A percentile compares a stretch with the other conserved stretches of the same genome.
Conservation (phyloP, 495 filamentous ascomycete genomes). For the Xylona heveae region DNA sequence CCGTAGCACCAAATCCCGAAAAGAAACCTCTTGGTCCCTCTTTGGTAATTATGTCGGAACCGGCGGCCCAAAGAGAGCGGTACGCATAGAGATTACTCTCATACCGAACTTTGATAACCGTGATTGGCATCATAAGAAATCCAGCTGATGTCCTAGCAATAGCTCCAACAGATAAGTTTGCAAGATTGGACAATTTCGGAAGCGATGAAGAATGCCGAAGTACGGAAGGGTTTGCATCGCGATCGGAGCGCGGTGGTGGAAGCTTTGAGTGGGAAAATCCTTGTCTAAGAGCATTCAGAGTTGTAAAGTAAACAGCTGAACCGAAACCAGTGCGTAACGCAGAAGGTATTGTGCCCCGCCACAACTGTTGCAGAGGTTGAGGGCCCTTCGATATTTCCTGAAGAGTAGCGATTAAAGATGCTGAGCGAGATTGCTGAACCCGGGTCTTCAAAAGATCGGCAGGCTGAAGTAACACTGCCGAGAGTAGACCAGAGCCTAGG, state of each 20-base stretch:
- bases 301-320: slow-evolving; percentile 84
- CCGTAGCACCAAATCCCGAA: slow-evolving; percentile 80
- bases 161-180: slow-evolving; percentile 71
- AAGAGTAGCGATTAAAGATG: slow-evolving; percentile 47
- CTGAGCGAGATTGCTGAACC: slow-evolving; percentile 53
- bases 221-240: slow-evolving; percentile 10
- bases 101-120: slow-evolving; percentile 90
- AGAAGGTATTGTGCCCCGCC: slow-evolving; percentile 84
- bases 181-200: slow-evolving; percentile 63
- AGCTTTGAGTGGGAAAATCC: slow-evolving; percentile 29
- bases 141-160: slow-evolving; percentile 67
- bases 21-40: slow-evolving; percentile 80
- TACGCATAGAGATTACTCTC: slow-evolving; percentile 75
- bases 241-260: not conserved
- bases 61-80: slow-evolving; percentile 49
- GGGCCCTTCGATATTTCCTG: slow-evolving; percentile 41
- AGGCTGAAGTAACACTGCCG: slow-evolving; percentile 80
- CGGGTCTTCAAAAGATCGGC: slow-evolving; percentile 94
- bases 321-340: slow-evolving; percentile 84
- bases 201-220: slow-evolving; percentile 44
- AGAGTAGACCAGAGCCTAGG: slow-evolving; percentile 64
- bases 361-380: slow-evolving; percentile 51
- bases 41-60: slow-evolving; percentile 44
- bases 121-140: slow-evolving; percentile 88
- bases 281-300: slow-evolving; percentile 62